Percentiles rank a stretch among this genome's conserved stretches.
phyloP scores from a whole-genome alignment of 495 filamentous ascomycete species.

The Penicillium verhagenii region DNA sequence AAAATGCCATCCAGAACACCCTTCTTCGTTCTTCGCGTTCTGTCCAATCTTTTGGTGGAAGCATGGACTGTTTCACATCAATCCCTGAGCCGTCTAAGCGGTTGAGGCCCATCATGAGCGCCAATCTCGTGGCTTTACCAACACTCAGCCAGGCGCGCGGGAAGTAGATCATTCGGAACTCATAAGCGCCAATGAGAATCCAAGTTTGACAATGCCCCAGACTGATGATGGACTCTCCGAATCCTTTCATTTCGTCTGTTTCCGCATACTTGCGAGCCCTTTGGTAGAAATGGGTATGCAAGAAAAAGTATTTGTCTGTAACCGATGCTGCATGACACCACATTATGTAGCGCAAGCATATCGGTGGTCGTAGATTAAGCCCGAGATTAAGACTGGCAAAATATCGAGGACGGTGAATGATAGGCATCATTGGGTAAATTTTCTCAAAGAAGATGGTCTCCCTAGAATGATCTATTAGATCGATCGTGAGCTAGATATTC shows the following conservation, averaged over 20 bases:
- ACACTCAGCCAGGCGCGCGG: constrained; percentile 93
- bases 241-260: constrained; percentile 86
- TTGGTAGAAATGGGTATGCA: constrained; percentile 10
- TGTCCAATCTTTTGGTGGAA: constrained; percentile 85
- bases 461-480: constrained; percentile 25
- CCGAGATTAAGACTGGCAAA: constrained; percentile 1
- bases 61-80: constrained; percentile 89
- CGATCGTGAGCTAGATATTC: neutral
- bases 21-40: constrained; percentile 88
- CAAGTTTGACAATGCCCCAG: constrained; percentile 82
- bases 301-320: constrained; percentile 5
- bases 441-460: constrained; percentile 7
- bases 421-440: constrained; percentile 8
- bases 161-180: constrained; percentile 98
- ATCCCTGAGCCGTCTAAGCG: constrained; percentile 80
- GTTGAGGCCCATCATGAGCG: constrained; percentile 92
- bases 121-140: constrained; percentile 71
- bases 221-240: constrained; percentile 82
- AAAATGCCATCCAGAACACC: constrained; percentile 94
- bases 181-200: constrained; percentile 74
- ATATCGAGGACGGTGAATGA: constrained; percentile 7
- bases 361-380: constrained; percentile 41
- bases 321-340: constrained; percentile 10
- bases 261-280: constrained; percentile 61
- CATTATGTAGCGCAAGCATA: constrained; percentile 10